These are phyloP conservation scores for Sporisorium exsertum DNA, from an alignment of 1,284 basidiomycete species.

Conservation along the genomic window DNA sequence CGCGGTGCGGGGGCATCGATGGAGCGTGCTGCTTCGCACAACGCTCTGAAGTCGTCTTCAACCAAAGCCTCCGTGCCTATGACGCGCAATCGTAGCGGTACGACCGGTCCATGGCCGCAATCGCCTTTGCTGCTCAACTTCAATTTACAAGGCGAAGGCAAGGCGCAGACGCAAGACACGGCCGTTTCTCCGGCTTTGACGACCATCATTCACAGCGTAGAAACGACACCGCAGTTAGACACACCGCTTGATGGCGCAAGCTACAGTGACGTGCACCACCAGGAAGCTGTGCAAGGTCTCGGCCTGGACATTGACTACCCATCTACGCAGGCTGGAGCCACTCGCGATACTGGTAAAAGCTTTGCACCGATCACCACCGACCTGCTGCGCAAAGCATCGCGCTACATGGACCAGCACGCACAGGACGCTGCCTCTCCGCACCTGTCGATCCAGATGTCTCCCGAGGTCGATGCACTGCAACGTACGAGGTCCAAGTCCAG, in stretches of 20 bases:
- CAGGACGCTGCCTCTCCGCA: conserved; percentile 27
- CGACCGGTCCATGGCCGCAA: conserved; percentile 50
- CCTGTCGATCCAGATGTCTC: conserved; percentile 47
- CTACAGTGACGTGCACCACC: neutral
- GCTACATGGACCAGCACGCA: conserved; percentile 8
- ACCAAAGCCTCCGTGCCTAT: conserved; percentile 13
- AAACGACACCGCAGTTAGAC: conserved; percentile 26
- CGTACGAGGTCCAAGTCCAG: conserved; percentile 25
- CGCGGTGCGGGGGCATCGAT: conserved; percentile 5
- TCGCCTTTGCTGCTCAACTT: conserved; percentile 43
- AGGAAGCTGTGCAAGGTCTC: conserved; percentile 19
- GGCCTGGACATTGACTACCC: conserved; percentile 30
- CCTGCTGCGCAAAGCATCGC: conserved; percentile 36
- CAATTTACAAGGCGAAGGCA: neutral
- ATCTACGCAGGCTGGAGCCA: neutral
- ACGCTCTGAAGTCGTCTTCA: conserved; percentile 5
- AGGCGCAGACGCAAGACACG: conserved; percentile 4
- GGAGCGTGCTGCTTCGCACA: conserved; percentile 23
- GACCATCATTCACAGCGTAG: conserved; percentile 35
- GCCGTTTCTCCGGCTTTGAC: conserved; percentile 30
- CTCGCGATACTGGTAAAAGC: conserved; percentile 13
- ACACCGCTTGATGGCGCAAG: neutral
- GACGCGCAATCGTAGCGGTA: conserved; percentile 43
- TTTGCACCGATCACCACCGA: conserved; percentile 35
- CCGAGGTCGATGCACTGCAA: conserved; percentile 12